Percentiles rank a stretch among this genome's conserved stretches.
Conservation (phyloP, 2,329 filamentous ascomycete genomes). For the Cryphonectria naterciae region DNA sequence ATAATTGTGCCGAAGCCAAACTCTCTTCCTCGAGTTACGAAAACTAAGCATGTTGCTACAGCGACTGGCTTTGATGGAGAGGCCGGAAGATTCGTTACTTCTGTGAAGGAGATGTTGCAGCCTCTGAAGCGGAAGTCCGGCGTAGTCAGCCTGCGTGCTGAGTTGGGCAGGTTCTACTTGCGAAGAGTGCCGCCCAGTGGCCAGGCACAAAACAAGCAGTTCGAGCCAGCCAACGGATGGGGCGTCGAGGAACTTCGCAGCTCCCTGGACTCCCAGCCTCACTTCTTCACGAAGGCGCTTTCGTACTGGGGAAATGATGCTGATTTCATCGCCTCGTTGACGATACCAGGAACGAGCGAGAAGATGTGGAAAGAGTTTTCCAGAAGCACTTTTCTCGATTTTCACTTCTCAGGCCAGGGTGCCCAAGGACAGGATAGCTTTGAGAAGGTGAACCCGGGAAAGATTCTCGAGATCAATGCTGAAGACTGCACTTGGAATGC, state of each 20-base stretch:
- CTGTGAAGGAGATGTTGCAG: constrained; percentile 15
- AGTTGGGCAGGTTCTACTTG: constrained; percentile 38
- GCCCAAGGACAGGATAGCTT: neutral
- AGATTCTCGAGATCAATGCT: constrained; percentile 35
- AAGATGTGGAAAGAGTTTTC: constrained; percentile 29
- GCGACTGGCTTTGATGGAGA: neutral
- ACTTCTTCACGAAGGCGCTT: constrained; percentile 38
- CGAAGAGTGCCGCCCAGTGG: constrained; percentile 28
- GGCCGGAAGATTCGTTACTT: neutral
- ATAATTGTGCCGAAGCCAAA: constrained; percentile 11
- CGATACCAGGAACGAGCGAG: constrained; percentile 7
- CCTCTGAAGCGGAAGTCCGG: constrained; percentile 8
- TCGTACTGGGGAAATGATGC: constrained; percentile 35
- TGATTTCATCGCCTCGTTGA: constrained; percentile 30
- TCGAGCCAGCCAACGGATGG: constrained; percentile 34
- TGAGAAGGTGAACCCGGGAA: constrained; percentile 2
- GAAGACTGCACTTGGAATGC: constrained; percentile 33
- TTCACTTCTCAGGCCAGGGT: constrained; percentile 30
- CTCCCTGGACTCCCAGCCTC: constrained; percentile 30
- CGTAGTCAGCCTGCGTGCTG: constrained; percentile 34
- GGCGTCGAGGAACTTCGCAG: constrained; percentile 24
- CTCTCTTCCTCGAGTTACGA: neutral
- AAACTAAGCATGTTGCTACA: neutral
- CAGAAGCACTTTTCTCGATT: constrained; percentile 27
- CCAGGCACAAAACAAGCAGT: constrained; percentile 33